Conservation (phyloP, 495 filamentous ascomycete genomes). For the Lophiostoma macrostomum region DNA sequence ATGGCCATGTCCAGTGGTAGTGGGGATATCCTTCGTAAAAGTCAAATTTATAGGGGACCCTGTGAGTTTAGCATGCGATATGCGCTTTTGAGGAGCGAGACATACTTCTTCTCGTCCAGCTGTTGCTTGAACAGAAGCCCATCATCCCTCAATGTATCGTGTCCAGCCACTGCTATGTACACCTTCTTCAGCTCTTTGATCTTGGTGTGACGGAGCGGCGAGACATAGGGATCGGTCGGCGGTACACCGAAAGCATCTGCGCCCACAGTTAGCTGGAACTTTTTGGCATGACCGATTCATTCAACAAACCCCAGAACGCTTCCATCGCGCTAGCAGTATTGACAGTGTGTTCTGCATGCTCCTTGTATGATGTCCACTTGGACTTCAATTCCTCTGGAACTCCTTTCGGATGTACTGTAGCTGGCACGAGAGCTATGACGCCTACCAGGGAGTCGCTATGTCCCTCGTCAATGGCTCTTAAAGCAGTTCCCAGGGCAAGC, state of each 20-base stretch:
- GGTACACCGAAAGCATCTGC: conserved; percentile 26
- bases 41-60: conserved; percentile 24
- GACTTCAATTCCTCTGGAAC: conserved; percentile 24
- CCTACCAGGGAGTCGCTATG: conserved; percentile 21
- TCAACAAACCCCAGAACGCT: conserved; percentile 20
- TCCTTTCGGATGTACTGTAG: conserved; percentile 24
- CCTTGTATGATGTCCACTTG: conserved; percentile 21
- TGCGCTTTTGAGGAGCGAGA: too few relatives aligned
- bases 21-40: conserved; percentile 26
- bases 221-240: conserved; percentile 25
- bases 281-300: background rate
- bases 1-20: conserved; percentile 26
- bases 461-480: conserved; percentile 30
- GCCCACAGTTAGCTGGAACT: background rate
- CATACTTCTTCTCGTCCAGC: conserved; percentile 28
- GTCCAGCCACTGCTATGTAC: conserved; percentile 25
- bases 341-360: conserved; percentile 26
- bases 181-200: conserved; percentile 27
- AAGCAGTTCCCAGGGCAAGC: conserved; percentile 22
- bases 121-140: conserved; percentile 25
- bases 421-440: conserved; percentile 22
- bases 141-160: conserved; percentile 30
- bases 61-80: background rate
- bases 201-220: conserved; percentile 21
- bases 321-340: conserved; percentile 21